A percentile compares a stretch with the other conserved stretches of the same genome.
phyloP scores from a whole-genome alignment of 208 protist genomes.

The Crithidia brevicula region DNA sequence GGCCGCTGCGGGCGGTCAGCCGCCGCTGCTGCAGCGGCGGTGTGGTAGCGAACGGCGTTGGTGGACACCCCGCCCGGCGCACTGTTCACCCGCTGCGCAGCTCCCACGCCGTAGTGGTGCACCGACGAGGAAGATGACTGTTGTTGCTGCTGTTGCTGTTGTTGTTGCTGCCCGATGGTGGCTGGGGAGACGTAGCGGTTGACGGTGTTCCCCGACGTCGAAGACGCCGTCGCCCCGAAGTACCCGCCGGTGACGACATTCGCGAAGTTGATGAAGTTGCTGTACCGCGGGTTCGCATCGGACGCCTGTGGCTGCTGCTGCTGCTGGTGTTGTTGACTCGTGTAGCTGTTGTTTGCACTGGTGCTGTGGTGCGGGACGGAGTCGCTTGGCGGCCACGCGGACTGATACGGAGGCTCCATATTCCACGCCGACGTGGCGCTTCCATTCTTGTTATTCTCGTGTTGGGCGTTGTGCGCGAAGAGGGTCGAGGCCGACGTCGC shows the following conservation, averaged over 20 bases:
- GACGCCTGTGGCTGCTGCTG: slow-evolving; percentile 2
- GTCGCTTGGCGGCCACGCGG: not conserved
- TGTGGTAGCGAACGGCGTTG: slow-evolving; percentile 16
- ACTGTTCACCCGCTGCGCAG: slow-evolving; percentile 2
- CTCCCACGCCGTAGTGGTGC: slow-evolving; percentile 7
- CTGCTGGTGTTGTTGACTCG: slow-evolving; percentile 16
- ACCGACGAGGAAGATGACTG: not conserved
- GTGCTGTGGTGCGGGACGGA: not conserved
- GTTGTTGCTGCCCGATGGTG: not conserved
- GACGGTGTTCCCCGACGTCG: not conserved
- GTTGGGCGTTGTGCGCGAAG: not conserved
- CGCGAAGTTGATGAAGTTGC: slow-evolving; percentile 31
- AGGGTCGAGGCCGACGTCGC: slow-evolving; percentile 2
- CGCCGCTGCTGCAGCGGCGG: not conserved
- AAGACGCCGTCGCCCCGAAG: slow-evolving; percentile 3
- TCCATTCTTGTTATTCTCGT: not conserved
- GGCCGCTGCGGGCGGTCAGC: slow-evolving; percentile 2
- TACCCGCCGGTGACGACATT: slow-evolving; percentile 14
- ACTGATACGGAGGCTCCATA: slow-evolving; percentile 23
- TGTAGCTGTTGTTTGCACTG: not conserved
- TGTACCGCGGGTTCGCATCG: slow-evolving; percentile 20
- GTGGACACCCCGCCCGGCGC: slow-evolving; percentile 1
- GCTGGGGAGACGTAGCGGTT: not conserved
- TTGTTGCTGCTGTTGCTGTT: not conserved
- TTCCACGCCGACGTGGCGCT: not conserved